Percentiles rank a stretch among this genome's conserved stretches.
Evolutionary conservation across 352 stramenopile genomes (phyloP).

Genomic region (Pythium grandisporangium): DNA sequence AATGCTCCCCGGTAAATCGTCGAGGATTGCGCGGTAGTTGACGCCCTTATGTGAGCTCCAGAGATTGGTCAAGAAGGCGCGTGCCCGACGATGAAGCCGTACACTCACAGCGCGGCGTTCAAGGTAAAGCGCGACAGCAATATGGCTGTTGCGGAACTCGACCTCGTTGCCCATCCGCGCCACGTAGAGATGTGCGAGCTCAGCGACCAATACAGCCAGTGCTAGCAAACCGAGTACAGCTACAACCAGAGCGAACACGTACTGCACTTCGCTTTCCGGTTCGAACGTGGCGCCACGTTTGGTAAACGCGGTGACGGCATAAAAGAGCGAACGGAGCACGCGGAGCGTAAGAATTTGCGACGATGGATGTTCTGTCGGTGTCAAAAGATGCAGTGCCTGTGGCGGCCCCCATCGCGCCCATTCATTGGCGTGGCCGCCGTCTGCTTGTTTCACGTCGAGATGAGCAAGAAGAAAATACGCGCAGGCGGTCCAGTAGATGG

Average conservation of each 20-base stretch:
- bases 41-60: slow-evolving; percentile 53
- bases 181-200: slow-evolving; percentile 39
- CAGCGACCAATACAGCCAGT: slow-evolving; percentile 42
- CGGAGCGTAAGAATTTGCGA: neutral
- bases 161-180: slow-evolving; percentile 57
- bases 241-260: slow-evolving; percentile 31
- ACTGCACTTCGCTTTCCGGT: slow-evolving; percentile 11
- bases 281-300: slow-evolving; percentile 37
- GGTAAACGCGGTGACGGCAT: slow-evolving; percentile 24
- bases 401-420: no score
- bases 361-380: no score
- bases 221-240: slow-evolving; percentile 27
- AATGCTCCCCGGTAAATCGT: slow-evolving; percentile 39
- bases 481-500: slow-evolving; percentile 46
- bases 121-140: slow-evolving; percentile 39
- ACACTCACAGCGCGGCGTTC: slow-evolving; percentile 31
- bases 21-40: slow-evolving; percentile 43
- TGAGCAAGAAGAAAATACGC: slow-evolving; percentile 27
- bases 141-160: slow-evolving; percentile 50
- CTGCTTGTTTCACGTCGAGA: no score
- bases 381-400: slow-evolving; percentile 1
- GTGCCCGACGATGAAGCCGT: slow-evolving; percentile 22
- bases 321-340: slow-evolving; percentile 41
- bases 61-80: slow-evolving; percentile 38
- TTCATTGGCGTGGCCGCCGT: no score